Evolutionary conservation across 2,329 filamentous ascomycete genomes (phyloP).

Genomic region (Furcasterigmium sp.): DNA sequence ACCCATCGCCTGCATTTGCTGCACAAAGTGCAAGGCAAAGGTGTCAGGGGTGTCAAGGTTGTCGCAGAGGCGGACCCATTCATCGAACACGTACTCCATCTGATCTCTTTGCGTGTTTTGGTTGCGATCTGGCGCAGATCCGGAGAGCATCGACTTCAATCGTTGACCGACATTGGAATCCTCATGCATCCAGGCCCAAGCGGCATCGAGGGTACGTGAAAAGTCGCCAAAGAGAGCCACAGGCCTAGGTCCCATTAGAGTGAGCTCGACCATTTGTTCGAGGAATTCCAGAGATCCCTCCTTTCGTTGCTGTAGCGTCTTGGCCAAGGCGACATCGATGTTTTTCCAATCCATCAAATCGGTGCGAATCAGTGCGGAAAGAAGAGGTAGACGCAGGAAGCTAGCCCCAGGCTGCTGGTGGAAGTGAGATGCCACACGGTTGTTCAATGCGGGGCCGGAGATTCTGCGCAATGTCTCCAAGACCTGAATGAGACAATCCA

Average conservation of each 20-base stretch:
- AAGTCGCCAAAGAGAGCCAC: slow-evolving; percentile 82
- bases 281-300: slow-evolving; percentile 72
- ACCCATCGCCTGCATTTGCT: slow-evolving; percentile 72
- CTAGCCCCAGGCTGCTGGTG: slow-evolving; percentile 49
- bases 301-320: slow-evolving; percentile 66
- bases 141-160: slow-evolving; percentile 59
- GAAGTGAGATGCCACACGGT: slow-evolving; percentile 50
- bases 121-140: slow-evolving; percentile 48
- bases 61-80: slow-evolving; percentile 83
- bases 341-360: slow-evolving; percentile 58
- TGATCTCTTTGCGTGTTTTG: slow-evolving; percentile 67
- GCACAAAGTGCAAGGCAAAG: slow-evolving; percentile 69
- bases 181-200: slow-evolving; percentile 75
- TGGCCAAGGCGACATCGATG: slow-evolving; percentile 68
- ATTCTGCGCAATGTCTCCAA: slow-evolving; percentile 58
- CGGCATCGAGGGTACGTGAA: slow-evolving; percentile 71
- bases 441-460: slow-evolving; percentile 46
- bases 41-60: slow-evolving; percentile 72
- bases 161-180: slow-evolving; percentile 66
- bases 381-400: slow-evolving; percentile 53
- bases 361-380: slow-evolving; percentile 51
- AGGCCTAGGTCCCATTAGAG: slow-evolving; percentile 72
- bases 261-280: slow-evolving; percentile 71
- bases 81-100: slow-evolving; percentile 91
- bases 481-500: slow-evolving; percentile 59